phyloP scores from a whole-genome alignment of 805 yeast species.

The Starmerella stigmatis region DNA sequence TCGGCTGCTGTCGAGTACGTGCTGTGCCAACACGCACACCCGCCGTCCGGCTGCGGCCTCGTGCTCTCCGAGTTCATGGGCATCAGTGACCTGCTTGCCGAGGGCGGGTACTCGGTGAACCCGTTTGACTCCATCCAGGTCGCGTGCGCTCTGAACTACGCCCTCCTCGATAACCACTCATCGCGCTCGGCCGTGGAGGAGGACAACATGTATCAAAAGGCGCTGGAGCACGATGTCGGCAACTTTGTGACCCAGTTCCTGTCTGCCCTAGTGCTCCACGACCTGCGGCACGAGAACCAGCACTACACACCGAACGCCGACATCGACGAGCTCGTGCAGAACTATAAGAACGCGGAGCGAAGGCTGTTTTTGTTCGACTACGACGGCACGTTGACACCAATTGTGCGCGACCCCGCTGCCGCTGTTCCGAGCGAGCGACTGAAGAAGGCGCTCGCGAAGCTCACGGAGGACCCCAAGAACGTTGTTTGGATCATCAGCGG shows the following conservation, averaged over 20 bases:
- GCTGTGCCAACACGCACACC: slow-evolving; percentile 48
- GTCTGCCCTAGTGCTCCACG: slow-evolving; percentile 32
- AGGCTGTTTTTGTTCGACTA: slow-evolving; percentile 86
- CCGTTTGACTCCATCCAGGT: slow-evolving; percentile 97
- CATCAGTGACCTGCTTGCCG: slow-evolving; percentile 42
- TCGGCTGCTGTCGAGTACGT: slow-evolving; percentile 90
- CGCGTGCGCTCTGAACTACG: slow-evolving; percentile 67
- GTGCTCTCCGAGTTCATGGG: slow-evolving; percentile 92
- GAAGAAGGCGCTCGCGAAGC: slow-evolving; percentile 44
- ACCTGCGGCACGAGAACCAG: slow-evolving; percentile 34
- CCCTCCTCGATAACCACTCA: slow-evolving; percentile 38
- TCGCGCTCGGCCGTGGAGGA: slow-evolving; percentile 26
- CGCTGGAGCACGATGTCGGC: slow-evolving; percentile 55
- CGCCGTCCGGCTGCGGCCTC: slow-evolving; percentile 41
- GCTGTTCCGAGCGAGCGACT: slow-evolving; percentile 84
- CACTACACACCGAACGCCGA: slow-evolving; percentile 76
- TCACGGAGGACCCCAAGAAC: slow-evolving; percentile 68
- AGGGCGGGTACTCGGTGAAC: slow-evolving; percentile 58
- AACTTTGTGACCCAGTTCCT: slow-evolving; percentile 65
- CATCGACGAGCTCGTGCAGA: slow-evolving; percentile 49
- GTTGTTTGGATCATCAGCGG: slow-evolving; percentile 94
- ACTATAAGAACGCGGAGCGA: slow-evolving; percentile 50
- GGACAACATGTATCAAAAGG: slow-evolving; percentile 44
- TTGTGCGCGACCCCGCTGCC: slow-evolving; percentile 94
- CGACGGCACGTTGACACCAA: slow-evolving; percentile 95